Evolutionary conservation across 495 filamentous ascomycete species (phyloP).

Genomic region (Tuber melanosporum): DNA sequence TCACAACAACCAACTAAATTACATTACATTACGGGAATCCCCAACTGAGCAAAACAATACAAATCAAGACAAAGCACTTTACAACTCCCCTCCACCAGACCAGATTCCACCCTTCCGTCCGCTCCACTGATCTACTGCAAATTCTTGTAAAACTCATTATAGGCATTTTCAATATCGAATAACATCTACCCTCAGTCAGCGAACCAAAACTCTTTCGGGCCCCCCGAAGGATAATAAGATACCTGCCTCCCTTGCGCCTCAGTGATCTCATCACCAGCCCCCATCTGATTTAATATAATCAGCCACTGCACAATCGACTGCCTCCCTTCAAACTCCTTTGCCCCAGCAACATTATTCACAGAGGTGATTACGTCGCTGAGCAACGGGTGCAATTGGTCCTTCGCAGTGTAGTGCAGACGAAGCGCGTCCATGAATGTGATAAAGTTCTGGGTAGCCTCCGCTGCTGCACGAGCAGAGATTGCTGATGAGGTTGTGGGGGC

Average conservation of each 20-base stretch:
- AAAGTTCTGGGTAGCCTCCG: slow-evolving; percentile 87
- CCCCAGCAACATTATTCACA: slow-evolving; percentile 80
- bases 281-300: slow-evolving; percentile 95
- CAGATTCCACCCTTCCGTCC: neutral
- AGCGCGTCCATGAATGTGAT: slow-evolving; percentile 96
- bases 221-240: slow-evolving; percentile 50
- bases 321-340: slow-evolving; percentile 78
- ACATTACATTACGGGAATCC: neutral
- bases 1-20: neutral
- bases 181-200: slow-evolving; percentile 58
- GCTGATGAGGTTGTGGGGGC: slow-evolving; percentile 44
- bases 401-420: slow-evolving; percentile 78
- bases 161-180: slow-evolving; percentile 42
- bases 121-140: slow-evolving; percentile 15
- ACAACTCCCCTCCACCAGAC: neutral
- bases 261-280: slow-evolving; percentile 80
- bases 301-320: slow-evolving; percentile 98
- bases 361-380: slow-evolving; percentile 91
- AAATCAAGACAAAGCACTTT: neutral
- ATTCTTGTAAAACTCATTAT: slow-evolving; percentile 40
- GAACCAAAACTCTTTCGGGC: slow-evolving; percentile 51
- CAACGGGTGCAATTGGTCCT: slow-evolving; percentile 90
- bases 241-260: slow-evolving; percentile 84
- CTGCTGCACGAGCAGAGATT: slow-evolving; percentile 45
- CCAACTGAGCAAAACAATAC: neutral